Base-by-base conservation (phyloP, 805 yeast genomes). In the Isabelozyma heimii region DNA sequence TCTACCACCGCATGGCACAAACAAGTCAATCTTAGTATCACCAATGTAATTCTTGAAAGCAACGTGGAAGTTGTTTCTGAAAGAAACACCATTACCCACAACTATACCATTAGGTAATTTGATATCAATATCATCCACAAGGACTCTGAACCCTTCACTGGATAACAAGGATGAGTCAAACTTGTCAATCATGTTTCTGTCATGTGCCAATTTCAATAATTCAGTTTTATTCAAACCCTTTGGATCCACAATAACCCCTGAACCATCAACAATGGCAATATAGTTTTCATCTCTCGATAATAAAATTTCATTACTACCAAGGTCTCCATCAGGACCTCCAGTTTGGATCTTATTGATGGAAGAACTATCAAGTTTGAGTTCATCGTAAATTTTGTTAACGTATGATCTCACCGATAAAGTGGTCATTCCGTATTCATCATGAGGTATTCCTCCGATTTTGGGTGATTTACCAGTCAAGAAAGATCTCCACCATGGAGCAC, bases 1-100 rank as follows among this genome's bases (percentile, higher is more conserved):
- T 72, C 99, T 87, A 58, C 99, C 99, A 69, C 99, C 99, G 72
- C 99, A 92, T 50, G 99, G 99, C 40, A 91, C 97, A 71, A 94
- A 91, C 63, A 92, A 74, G 60, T 90, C 91, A 52, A 91, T 77
- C 30, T 79, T 78, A 42, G 81, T 79, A n/a, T 43, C 41, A 39
- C 81, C 82, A 60, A 82, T 83, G 52, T 79, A 79, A 51, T 87
- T 84, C 52, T 82, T 80, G 51, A 87, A 66, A 56, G 83, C 81
- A 56, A 89, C 76, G 66, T 92, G 99, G 84, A 88, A 92, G 39
- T 83, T 79, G 72, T 92, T 94, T 74, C 99, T 84, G 76, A 91
- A 94, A 15, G 84, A 80, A 44, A 91, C 85, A 61, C 99, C 99
- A 61, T 87, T 87, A 47, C 89, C 79, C 33, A 94, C 82, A 37